Percentiles rank a stretch among this genome's conserved stretches.
phyloP scores from a whole-genome alignment of 2,329 filamentous ascomycete genomes.

The Coniochaeta ligniaria region DNA sequence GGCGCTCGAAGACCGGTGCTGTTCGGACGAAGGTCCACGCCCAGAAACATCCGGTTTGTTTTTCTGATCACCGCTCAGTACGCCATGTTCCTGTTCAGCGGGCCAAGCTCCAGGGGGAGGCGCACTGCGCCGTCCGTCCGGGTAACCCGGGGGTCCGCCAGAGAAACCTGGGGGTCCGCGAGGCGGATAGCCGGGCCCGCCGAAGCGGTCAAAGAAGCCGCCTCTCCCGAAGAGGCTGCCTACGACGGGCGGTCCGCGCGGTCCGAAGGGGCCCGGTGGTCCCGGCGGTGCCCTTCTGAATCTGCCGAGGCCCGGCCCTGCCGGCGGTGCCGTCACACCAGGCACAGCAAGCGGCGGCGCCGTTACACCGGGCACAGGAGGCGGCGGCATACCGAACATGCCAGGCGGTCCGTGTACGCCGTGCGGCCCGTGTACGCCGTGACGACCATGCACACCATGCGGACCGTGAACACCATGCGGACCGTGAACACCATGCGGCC shows the following conservation, averaged over 20 bases:
- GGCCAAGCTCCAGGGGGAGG: constrained; percentile 26
- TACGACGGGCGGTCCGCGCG: constrained; percentile 5
- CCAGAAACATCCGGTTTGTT: no score
- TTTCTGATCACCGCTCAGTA: constrained; percentile 1
- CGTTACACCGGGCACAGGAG: no score
- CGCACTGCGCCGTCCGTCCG: constrained; percentile 1
- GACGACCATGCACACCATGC: not conserved
- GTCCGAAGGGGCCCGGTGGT: constrained; percentile 2
- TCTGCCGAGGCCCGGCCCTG: no score
- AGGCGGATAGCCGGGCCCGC: not conserved
- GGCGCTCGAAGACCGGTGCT: constrained; percentile 14
- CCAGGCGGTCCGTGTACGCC: not conserved
- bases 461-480: not conserved
- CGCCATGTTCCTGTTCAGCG: constrained; percentile 14
- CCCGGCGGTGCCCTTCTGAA: not conserved
- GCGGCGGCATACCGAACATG: no score
- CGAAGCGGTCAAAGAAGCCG: constrained; percentile 5
- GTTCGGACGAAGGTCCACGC: not conserved
- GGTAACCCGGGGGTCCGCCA: not conserved
- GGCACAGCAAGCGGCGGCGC: no score
- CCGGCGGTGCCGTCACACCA: no score
- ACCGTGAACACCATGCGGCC: not conserved
- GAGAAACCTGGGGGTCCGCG: not conserved
- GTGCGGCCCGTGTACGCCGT: not conserved
- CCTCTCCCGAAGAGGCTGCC: not conserved